Percentiles rank a stretch among this genome's conserved stretches.
Conservation (phyloP, 140 eudicot species). For the Cichorium intybus region DNA sequence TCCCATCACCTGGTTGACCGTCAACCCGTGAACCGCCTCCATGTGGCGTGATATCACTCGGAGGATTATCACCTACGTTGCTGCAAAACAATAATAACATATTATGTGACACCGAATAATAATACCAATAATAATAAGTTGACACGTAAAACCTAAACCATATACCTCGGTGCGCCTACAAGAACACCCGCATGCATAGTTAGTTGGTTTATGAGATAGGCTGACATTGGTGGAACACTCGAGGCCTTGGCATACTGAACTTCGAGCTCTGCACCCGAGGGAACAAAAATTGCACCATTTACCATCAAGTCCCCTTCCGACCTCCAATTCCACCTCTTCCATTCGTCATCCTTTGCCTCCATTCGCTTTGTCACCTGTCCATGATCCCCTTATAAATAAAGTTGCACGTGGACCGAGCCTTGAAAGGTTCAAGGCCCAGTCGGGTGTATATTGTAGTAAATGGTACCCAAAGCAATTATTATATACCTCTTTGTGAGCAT, state of each 20-base stretch:
- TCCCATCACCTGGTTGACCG: constrained; percentile 24
- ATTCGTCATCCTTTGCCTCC: constrained; percentile 61
- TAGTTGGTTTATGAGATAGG: constrained; percentile 59
- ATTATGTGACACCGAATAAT: background rate
- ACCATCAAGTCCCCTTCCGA: constrained; percentile 76
- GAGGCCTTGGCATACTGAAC: constrained; percentile 57
- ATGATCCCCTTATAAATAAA: constrained; percentile 2
- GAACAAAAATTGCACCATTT: constrained; percentile 83
- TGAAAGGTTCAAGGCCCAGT: background rate
- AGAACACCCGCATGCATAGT: constrained; percentile 74
- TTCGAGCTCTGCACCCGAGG: constrained; percentile 63
- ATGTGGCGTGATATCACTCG: constrained; percentile 20
- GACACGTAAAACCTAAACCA: background rate
- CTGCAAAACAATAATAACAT: constrained; percentile 17
- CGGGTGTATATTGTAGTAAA: background rate
- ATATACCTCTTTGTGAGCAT: constrained; percentile 63
- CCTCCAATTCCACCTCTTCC: constrained; percentile 89
- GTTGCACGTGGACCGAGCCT: background rate
- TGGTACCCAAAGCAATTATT: background rate
- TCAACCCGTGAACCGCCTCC: constrained; percentile 19
- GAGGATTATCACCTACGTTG: constrained; percentile 19
- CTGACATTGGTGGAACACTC: constrained; percentile 74
- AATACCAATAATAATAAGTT: background rate
- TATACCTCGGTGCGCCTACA: constrained; percentile 64
- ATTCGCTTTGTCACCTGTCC: constrained; percentile 79